Percentiles rank a stretch among this genome's conserved stretches.
Evolutionary conservation across 768 basidiomycete genomes (phyloP).

Genomic region (Rhizopogon roseolus): DNA sequence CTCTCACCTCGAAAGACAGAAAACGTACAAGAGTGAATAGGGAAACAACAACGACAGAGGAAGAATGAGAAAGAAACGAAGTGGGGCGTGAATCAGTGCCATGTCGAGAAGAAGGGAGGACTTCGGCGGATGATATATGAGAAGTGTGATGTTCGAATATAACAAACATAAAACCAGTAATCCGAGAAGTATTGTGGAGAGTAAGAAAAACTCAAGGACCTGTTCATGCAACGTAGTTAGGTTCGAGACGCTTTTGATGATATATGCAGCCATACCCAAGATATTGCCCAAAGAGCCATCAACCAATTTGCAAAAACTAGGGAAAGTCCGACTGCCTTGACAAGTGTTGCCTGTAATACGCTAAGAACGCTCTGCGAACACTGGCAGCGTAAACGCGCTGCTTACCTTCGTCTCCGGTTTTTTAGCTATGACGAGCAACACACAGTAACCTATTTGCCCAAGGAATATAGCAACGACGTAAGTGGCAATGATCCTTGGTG

Average conservation of each 20-base stretch:
- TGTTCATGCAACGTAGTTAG: conserved; percentile 18
- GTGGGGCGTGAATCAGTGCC: conserved; percentile 82
- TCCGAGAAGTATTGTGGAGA: conserved; percentile 69
- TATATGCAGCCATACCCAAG: conserved; percentile 49
- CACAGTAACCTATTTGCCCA: conserved; percentile 77
- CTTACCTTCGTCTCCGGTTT: conserved; percentile 79
- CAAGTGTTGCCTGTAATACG: conserved; percentile 48
- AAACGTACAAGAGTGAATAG: conserved; percentile 49
- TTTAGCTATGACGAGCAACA: conserved; percentile 65
- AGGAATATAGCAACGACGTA: conserved; percentile 61
- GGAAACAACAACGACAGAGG: conserved; percentile 40
- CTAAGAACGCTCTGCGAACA: conserved; percentile 1
- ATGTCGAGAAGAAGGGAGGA: conserved; percentile 65
- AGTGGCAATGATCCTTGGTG: conserved; percentile 46
- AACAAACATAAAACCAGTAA: conserved; percentile 65
- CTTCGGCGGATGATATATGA: conserved; percentile 66
- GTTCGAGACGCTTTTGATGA: neutral
- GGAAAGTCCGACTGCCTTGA: conserved; percentile 75
- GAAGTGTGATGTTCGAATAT: conserved; percentile 75
- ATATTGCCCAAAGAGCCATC: conserved; percentile 75
- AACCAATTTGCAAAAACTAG: conserved; percentile 77
- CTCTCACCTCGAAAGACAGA: neutral
- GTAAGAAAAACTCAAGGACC: conserved; percentile 74
- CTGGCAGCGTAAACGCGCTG: neutral
- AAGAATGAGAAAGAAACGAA: conserved; percentile 66